Evolutionary conservation across 2,329 filamentous ascomycete species (phyloP), one percentile per base, ranked within the genome.

Genomic region (Aureobasidium leucospermi): DNA sequence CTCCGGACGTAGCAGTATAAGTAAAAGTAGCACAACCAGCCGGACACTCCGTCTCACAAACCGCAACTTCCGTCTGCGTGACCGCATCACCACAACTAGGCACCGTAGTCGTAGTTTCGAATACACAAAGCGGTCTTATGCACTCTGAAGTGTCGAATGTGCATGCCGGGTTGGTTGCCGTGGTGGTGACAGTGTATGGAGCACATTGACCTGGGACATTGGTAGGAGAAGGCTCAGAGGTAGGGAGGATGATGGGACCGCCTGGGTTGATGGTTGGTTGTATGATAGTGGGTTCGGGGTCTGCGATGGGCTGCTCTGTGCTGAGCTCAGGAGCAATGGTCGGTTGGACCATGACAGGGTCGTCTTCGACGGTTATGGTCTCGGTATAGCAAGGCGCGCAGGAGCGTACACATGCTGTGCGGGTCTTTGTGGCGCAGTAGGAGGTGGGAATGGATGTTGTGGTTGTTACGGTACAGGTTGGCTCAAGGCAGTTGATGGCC

Each of bases 21-120:
- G 39, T 52, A 23, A 59, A 53, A 13, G 61, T 60, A 11, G 38
- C 48, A 45, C 65, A 67, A 7, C 60, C 62, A 29, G 61, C 63
- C 4, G 62, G 65, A 55, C 66, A 67, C 10, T 60, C 65, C 8
- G 60, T 61, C 5, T 62, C 62, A 49, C 66, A 67, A 10, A 45
- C 42, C 19, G 59, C 60, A 49, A 61, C 43, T n/a, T 31, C 48
- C 6, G 61, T 62, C 39, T 39, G 34, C 23, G 61, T 62, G 10
- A 51, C 48, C 11, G 47, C n/a, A 15, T 19, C n/a, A 9, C 51
- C 55, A 28, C 45, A 47, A 8, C 6, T 32, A 3, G 61, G 61
- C 4, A 62, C 46, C 43, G 61, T 62, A 6, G 58, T 60, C 32
- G 53, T 60, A 6, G 39, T 49, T 16, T 60, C 47, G 16, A 42